Percentiles rank a stretch among this genome's conserved stretches.
phyloP scores from a whole-genome alignment of 371 early-diverging fungal genomes.

The Mortierella sp. region DNA sequence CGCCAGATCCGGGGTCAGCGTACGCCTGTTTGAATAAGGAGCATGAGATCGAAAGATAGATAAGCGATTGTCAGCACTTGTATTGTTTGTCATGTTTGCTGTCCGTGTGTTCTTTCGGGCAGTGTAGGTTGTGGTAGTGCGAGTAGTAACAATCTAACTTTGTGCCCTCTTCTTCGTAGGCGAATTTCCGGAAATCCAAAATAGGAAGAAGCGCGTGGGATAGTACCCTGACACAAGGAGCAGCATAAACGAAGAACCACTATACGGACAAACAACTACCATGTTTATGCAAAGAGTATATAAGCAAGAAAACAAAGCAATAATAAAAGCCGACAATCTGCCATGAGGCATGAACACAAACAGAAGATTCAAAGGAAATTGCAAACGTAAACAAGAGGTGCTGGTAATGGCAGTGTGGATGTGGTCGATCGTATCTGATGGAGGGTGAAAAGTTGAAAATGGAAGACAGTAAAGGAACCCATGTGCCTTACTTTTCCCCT shows the following conservation, averaged over 20 bases:
- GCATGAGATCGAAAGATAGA: background rate
- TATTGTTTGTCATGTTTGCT: background rate
- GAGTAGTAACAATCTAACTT: background rate
- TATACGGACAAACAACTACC: too few species aligned
- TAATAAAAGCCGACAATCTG: too few species aligned
- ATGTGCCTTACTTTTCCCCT: background rate
- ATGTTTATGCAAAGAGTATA: too few species aligned
- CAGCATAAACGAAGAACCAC: background rate
- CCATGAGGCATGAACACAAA: background rate
- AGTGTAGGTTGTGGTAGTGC: background rate
- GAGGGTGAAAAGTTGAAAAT: background rate
- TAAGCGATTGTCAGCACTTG: conserved; percentile 2
- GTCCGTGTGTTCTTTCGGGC: background rate
- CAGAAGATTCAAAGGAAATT: background rate
- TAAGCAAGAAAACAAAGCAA: too few species aligned
- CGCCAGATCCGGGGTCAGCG: conserved; percentile 75
- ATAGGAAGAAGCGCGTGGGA: conserved; percentile 59
- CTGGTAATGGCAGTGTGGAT: too few species aligned
- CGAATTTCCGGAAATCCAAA: conserved; percentile 66
- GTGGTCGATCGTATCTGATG: too few species aligned
- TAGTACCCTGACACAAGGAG: background rate
- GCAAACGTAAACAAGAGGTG: background rate
- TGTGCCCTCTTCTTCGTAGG: background rate
- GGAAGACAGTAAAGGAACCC: background rate
- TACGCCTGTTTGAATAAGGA: conserved; percentile 38